phyloP scores from a whole-genome alignment of 495 filamentous ascomycete genomes.

The Friedmanniomyces simplex region DNA sequence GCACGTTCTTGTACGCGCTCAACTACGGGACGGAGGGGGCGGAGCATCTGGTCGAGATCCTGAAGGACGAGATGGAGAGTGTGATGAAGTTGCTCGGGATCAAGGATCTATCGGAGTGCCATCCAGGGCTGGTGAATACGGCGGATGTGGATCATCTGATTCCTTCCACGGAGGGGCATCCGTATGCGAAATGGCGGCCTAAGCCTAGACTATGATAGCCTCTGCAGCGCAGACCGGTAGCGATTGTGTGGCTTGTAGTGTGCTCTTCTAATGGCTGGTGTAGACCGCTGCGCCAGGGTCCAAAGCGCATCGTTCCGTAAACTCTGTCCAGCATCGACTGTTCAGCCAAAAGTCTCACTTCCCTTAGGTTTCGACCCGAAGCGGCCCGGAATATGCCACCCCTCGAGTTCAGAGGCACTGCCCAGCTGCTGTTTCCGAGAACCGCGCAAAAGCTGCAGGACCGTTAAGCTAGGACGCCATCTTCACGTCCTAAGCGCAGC shows the following conservation, averaged over 20 bases:
- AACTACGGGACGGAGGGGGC: constrained; percentile 19
- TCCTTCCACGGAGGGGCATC: constrained; percentile 1
- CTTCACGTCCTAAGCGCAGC: constrained; percentile 3
- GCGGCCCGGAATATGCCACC: too few relatives aligned
- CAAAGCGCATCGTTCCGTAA: too few relatives aligned
- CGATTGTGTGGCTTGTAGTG: too few relatives aligned
- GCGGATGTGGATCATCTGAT: constrained; percentile 15
- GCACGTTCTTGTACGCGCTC: constrained; percentile 21
- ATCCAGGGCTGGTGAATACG: constrained; percentile 21
- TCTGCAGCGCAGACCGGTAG: background rate
- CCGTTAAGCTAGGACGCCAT: background rate
- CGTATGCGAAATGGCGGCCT: constrained; percentile 18
- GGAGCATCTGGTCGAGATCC: constrained; percentile 31
- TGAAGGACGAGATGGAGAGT: constrained; percentile 65
- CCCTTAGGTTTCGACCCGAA: too few relatives aligned
- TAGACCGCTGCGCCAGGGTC: too few relatives aligned
- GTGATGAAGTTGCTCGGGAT: constrained; percentile 70
- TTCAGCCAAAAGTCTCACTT: too few relatives aligned
- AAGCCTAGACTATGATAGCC: background rate
- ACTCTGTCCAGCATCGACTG: too few relatives aligned
- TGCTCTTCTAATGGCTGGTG: too few relatives aligned
- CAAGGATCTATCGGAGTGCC: constrained; percentile 54
- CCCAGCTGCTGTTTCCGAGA: too few relatives aligned
- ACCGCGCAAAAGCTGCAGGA: too few relatives aligned
- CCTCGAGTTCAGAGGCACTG: too few relatives aligned